These are phyloP conservation scores for Aspergillus clavatus DNA, from an alignment of 2,329 filamentous ascomycete species.

Conservation along the genomic window DNA sequence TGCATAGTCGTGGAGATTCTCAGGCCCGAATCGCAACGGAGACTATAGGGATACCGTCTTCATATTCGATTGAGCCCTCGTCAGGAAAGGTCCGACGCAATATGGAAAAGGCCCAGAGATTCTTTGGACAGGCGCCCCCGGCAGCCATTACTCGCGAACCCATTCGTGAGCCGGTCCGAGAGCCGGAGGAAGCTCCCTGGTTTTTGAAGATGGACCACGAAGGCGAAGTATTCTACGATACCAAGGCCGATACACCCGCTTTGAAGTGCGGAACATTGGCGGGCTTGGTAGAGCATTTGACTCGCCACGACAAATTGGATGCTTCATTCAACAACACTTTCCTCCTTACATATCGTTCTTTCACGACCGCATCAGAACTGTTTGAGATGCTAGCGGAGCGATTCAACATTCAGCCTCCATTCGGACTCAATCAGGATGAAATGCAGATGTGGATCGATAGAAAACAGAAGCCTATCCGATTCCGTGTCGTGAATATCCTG, in stretches of 20 bases:
- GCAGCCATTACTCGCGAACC: slow-evolving; percentile 36
- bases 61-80: slow-evolving; percentile 36
- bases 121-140: slow-evolving; percentile 45
- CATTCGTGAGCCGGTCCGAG: slow-evolving; percentile 41
- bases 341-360: slow-evolving; percentile 91
- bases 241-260: slow-evolving; percentile 67
- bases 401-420: slow-evolving; percentile 87
- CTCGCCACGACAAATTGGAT: slow-evolving; percentile 90
- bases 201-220: slow-evolving; percentile 85
- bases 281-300: slow-evolving; percentile 89
- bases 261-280: slow-evolving; percentile 86
- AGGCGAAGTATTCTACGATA: slow-evolving; percentile 82
- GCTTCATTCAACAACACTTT: slow-evolving; percentile 97
- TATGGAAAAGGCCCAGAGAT: slow-evolving; percentile 45
- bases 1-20: slow-evolving; percentile 30
- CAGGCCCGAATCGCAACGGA: slow-evolving; percentile 34
- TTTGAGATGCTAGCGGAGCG: slow-evolving; percentile 89
- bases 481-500: slow-evolving; percentile 93
- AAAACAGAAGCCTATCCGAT: slow-evolving; percentile 93
- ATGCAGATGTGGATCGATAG: slow-evolving; percentile 84
- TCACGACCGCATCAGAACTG: slow-evolving; percentile 82
- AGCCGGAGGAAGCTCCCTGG: slow-evolving; percentile 72
- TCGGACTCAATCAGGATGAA: slow-evolving; percentile 68
- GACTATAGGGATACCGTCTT: slow-evolving; percentile 43
- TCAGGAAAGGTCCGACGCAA: slow-evolving; percentile 39